Evolutionary conservation across 2,329 filamentous ascomycete genomes (phyloP), one percentile per base, ranked within the genome.

Genomic region (Hymenoscyphus occultus): DNA sequence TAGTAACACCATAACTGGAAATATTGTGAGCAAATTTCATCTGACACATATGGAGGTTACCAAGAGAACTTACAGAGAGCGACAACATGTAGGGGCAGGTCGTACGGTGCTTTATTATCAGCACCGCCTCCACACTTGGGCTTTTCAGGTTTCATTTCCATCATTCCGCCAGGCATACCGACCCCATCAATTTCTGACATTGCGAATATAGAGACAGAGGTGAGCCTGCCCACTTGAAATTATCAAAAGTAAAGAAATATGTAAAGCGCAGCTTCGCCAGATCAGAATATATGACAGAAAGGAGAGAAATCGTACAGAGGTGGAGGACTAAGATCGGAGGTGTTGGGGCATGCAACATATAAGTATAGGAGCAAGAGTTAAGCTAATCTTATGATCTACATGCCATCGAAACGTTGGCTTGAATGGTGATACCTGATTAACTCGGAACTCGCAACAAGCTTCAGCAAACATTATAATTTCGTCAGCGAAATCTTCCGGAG

Each of bases 11-110:
- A 51, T 32, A 48, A 64, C 59, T 65, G 32, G 22, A 13, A 39
- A n/a, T 1, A 28, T 39, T 28, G 32, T 64, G 42, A 66, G 60
- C 35, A 58, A 56, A 7, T 3, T 14, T 22, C 39, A 40, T 28
- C 3, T 45, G 10, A 31, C 39, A 31, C 7, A 14, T 13, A 28
- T n/a, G 28, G 1, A 10, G 59, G 9, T 28, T 54, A 14, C n/a
- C 19, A 31, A 22, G 5, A 10, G 9, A 5, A 61, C 64, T 63
- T 61, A 68, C 66, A 68, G 32, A 92, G 77, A 56, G 89, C 89
- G 72, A 87, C 84, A 60, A 91, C 83, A 74, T 92, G 89, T 54
- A 88, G 78, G 1, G 83, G 79, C 0, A 86, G 89, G 69, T 91
- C 87, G 76, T 92, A 92, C n/a, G 62, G 56, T 12, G 60, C 63